Evolutionary conservation across 306 rosid genomes (phyloP).

Genomic region (Vigna radiata): DNA sequence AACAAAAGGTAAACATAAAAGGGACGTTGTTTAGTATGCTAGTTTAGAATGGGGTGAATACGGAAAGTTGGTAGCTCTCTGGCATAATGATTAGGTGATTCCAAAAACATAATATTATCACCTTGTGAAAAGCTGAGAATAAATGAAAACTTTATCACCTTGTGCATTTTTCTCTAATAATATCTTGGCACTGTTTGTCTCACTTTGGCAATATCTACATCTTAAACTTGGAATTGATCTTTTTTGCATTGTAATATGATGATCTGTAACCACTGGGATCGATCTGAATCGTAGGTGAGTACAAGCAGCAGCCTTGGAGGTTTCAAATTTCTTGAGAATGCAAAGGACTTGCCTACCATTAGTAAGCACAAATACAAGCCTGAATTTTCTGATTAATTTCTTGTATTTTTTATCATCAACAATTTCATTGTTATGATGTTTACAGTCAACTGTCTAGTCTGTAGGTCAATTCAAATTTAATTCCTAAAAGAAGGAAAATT

Average conservation of each 20-base stretch:
- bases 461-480: constrained; percentile 12
- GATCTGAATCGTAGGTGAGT: constrained; percentile 60
- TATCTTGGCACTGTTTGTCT: constrained; percentile 7
- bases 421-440: constrained; percentile 19
- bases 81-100: constrained; percentile 15
- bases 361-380: constrained; percentile 64
- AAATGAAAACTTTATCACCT: not conserved
- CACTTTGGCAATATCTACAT: constrained; percentile 8
- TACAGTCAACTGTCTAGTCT: constrained; percentile 4
- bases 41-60: constrained; percentile 2
- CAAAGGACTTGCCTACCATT: constrained; percentile 89
- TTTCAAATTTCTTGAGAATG: constrained; percentile 86
- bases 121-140: constrained; percentile 29
- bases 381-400: not conserved
- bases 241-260: constrained; percentile 20
- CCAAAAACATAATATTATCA: constrained; percentile 19
- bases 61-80: constrained; percentile 19
- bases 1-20: constrained; percentile 8
- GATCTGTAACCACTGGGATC: constrained; percentile 9
- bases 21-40: constrained; percentile 26
- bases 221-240: constrained; percentile 16
- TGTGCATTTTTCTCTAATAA: constrained; percentile 25
- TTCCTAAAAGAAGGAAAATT: constrained; percentile 7
- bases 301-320: constrained; percentile 57
- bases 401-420: constrained; percentile 8